Evolutionary conservation across 768 basidiomycete genomes (phyloP).

Genomic region (Mycena polygramma): DNA sequence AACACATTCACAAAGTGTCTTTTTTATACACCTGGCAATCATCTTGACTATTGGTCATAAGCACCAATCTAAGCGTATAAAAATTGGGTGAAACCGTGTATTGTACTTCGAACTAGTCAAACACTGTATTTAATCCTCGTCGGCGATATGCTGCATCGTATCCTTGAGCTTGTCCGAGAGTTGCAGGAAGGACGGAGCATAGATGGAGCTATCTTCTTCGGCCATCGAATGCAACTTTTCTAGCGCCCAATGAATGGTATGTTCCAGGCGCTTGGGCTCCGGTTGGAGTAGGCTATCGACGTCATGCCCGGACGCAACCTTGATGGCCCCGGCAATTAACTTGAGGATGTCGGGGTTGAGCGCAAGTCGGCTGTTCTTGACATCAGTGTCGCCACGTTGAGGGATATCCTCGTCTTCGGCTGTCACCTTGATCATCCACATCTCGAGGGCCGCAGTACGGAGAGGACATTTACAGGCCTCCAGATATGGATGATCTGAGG

Average conservation of each 20-base stretch:
- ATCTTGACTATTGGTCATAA: no score
- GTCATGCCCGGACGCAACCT: not conserved
- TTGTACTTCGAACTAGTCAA: no score
- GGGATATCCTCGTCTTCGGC: not conserved
- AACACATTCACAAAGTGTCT: no score
- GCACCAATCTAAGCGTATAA: no score
- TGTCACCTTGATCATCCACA: constrained; percentile 17
- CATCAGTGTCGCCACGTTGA: not conserved
- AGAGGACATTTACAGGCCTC: constrained; percentile 13
- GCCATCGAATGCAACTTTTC: not conserved
- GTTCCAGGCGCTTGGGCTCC: not conserved
- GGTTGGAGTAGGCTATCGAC: not conserved
- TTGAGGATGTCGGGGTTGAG: constrained; percentile 16
- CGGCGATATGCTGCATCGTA: constrained; percentile 2
- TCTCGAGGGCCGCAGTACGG: constrained; percentile 10
- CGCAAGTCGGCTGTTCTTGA: not conserved
- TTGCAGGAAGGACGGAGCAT: not conserved
- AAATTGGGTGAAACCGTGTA: no score
- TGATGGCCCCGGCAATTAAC: not conserved
- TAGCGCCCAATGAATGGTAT: constrained; percentile 4
- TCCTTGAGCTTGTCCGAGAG: not conserved
- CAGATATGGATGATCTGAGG: not conserved
- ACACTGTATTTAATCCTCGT: no score
- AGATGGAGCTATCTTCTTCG: not conserved
- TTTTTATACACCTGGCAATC: no score